Conservation (phyloP, 495 filamentous ascomycete genomes). For the Letharia columbiana region DNA sequence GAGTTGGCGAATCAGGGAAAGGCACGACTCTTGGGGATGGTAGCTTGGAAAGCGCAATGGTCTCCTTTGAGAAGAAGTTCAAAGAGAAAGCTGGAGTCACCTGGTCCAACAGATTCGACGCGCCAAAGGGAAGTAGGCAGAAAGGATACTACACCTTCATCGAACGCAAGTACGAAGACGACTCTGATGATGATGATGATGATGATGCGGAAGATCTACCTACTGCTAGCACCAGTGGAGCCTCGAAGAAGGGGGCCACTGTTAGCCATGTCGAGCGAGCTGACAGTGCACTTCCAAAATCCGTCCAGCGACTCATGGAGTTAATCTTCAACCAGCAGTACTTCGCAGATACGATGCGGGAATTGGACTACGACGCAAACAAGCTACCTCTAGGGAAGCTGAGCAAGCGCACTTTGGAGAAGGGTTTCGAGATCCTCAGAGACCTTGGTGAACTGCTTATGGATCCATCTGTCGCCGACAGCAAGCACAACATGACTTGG, state of each 20-base stretch:
- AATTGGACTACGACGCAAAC: slow-evolving; percentile 63
- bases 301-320: slow-evolving; percentile 56
- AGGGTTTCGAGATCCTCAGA: slow-evolving; percentile 61
- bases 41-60: slow-evolving; percentile 38
- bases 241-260: not conserved
- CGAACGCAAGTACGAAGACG: slow-evolving; percentile 56
- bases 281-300: slow-evolving; percentile 36
- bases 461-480: slow-evolving; percentile 35
- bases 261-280: slow-evolving; percentile 3
- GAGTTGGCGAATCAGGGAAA: slow-evolving; percentile 64
- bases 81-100: slow-evolving; percentile 60
- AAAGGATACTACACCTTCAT: slow-evolving; percentile 64
- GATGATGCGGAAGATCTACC: slow-evolving; percentile 42
- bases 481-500: slow-evolving; percentile 35
- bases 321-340: slow-evolving; percentile 71
- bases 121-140: slow-evolving; percentile 29
- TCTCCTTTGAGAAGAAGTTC: slow-evolving; percentile 60
- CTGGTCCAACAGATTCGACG: slow-evolving; percentile 51
- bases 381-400: slow-evolving; percentile 76
- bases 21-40: slow-evolving; percentile 37
- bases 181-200: slow-evolving; percentile 41
- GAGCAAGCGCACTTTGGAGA: slow-evolving; percentile 59
- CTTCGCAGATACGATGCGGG: slow-evolving; percentile 51
- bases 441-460: slow-evolving; percentile 57
- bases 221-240: not conserved